Evolutionary conservation across 768 basidiomycete species (phyloP), one percentile per base, ranked within the genome.

Genomic region (Amanita exitialis): DNA sequence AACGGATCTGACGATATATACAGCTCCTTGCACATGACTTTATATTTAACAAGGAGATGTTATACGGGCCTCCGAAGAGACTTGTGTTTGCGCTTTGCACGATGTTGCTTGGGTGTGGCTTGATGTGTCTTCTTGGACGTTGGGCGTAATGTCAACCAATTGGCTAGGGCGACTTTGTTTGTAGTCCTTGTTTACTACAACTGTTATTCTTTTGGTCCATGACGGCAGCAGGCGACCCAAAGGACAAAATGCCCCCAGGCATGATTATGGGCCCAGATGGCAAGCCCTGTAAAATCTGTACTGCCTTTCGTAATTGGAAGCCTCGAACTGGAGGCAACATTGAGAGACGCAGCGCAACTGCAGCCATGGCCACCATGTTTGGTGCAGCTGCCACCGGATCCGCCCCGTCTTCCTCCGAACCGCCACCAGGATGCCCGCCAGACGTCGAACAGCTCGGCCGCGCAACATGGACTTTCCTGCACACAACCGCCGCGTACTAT

Each of bases 391-490:
- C 59, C 15, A 42, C 21, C 32, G 42, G 36, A 8, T 25, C 32
- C 6, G 57, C 61, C n/a, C 48, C 46, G 15, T 42, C 53, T 30
- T 18, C 49, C 20, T 42, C 39, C 16, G 64, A 64, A 15, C 80
- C 75, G 18, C 78, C 79, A 1, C 68, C 71, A 4, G 73, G 87
- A 51, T 98, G 95, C 62, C 95, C 95, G 10, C 83, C 93, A 0
- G 94, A 97, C 65, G 83, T 84, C 41, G 90, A 93, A 61, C 75
- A 81, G 53, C 83, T 98, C 44, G 95, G 95, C 2, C 81, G 82
- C 44, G 86, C 94, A 41, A 95, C 95, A 1, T 97, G 95, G 95
- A 86, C 92, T 13, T 98, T 98, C 76, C 74, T 98, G 28, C 95
- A 97, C 61, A 84, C 92, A 7, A 86, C 95, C 4, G 94, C 93